Evolutionary conservation across 805 yeast genomes (phyloP).

Genomic region (Metschnikowia colocasiae): DNA sequence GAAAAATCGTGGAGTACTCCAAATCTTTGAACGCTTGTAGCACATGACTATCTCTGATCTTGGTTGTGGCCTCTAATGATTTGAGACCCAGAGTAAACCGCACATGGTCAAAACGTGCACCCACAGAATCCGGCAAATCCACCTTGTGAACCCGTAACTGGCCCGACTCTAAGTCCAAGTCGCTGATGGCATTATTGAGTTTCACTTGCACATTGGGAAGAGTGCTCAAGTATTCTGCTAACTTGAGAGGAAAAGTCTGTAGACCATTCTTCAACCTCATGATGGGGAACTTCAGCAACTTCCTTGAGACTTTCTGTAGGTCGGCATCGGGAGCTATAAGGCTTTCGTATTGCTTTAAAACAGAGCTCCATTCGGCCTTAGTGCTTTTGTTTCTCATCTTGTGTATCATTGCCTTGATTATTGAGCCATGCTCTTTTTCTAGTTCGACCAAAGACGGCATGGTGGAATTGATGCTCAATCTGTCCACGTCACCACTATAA

Average conservation of each 20-base stretch:
- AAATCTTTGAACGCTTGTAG: conserved; percentile 21
- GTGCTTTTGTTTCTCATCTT: conserved; percentile 21
- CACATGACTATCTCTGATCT: conserved; percentile 6
- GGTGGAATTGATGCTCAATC: conserved; percentile 62
- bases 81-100: conserved; percentile 55
- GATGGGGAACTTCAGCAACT: conserved; percentile 58
- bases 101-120: conserved; percentile 47
- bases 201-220: conserved; percentile 41
- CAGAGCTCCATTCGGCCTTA: conserved; percentile 6
- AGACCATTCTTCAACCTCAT: conserved; percentile 56
- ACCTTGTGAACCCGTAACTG: conserved; percentile 3
- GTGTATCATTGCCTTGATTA: conserved; percentile 44
- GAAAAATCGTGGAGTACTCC: conserved; percentile 49
- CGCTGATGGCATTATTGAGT: conserved; percentile 24
- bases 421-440: conserved; percentile 59
- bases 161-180: conserved; percentile 20
- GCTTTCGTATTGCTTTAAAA: conserved; percentile 36
- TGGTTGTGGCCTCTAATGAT: conserved; percentile 29
- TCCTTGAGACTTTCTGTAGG: conserved; percentile 31
- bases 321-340: conserved; percentile 39
- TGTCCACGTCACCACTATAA: conserved; percentile 68
- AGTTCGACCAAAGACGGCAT: conserved; percentile 52
- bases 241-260: conserved; percentile 45
- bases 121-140: neutral
- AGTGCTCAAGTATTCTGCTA: conserved; percentile 35